These are phyloP conservation scores for Silene vulgaris DNA, from an alignment of 179 eudicot species.

Conservation along the genomic window DNA sequence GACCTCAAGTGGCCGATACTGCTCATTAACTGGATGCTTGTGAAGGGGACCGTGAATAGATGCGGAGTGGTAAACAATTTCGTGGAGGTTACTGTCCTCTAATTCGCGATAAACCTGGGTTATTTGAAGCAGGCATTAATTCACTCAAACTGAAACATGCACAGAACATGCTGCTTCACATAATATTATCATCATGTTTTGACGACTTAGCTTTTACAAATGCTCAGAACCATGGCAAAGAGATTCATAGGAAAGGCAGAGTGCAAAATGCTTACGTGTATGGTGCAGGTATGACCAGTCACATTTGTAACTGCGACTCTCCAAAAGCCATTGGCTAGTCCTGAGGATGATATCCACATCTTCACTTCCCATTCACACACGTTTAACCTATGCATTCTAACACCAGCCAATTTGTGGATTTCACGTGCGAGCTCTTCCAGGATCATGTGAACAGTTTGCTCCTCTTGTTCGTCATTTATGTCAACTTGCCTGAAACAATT, in stretches of 20 bases:
- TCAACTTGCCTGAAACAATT: constrained; percentile 54
- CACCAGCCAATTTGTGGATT: constrained; percentile 68
- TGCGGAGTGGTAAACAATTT: constrained; percentile 61
- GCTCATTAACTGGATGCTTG: constrained; percentile 64
- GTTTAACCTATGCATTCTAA: constrained; percentile 83
- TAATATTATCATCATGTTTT: background rate
- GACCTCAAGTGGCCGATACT: constrained; percentile 59
- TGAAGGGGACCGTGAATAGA: constrained; percentile 56
- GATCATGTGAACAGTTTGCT: constrained; percentile 53
- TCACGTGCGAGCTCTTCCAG: constrained; percentile 72
- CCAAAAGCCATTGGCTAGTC: constrained; percentile 93
- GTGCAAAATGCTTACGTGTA: constrained; percentile 60
- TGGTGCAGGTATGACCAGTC: constrained; percentile 92
- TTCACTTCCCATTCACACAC: constrained; percentile 98
- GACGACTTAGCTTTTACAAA: background rate
- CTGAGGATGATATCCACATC: constrained; percentile 73
- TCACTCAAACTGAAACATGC: constrained; percentile 15
- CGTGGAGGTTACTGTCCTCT: constrained; percentile 53
- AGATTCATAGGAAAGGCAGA: background rate
- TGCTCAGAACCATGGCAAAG: background rate
- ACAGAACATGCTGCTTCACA: too few species aligned
- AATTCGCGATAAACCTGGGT: constrained; percentile 78
- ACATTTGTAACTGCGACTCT: constrained; percentile 81
- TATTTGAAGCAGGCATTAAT: constrained; percentile 6
- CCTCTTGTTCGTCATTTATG: constrained; percentile 50